These are phyloP conservation scores for Monosporascus sp. DNA, from an alignment of 2,329 filamentous ascomycete species.

Conservation along the genomic window DNA sequence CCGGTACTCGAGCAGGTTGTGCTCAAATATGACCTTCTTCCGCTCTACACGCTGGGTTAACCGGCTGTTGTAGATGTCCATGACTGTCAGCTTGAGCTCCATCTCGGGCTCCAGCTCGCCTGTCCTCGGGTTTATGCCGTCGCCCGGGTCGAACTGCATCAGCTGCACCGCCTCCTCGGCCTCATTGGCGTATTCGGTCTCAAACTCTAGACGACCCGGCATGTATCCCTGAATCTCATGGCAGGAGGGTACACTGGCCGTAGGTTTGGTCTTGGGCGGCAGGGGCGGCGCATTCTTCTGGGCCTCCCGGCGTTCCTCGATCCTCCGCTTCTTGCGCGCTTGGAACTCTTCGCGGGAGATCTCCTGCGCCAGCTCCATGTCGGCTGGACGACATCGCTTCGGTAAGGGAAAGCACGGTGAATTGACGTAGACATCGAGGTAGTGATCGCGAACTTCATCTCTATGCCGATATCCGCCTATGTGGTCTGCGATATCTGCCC, in stretches of 20 bases:
- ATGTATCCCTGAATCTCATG: slow-evolving; percentile 99
- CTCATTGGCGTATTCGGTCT: slow-evolving; percentile 96
- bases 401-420: slow-evolving; percentile 82
- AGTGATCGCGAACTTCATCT: slow-evolving; percentile 94
- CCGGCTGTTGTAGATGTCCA: slow-evolving; percentile 95
- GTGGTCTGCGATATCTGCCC: slow-evolving; percentile 97
- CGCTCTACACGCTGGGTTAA: slow-evolving; percentile 87
- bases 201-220: slow-evolving; percentile 94
- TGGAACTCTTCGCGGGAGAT: slow-evolving; percentile 92
- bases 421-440: slow-evolving; percentile 80
- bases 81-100: slow-evolving; percentile 94
- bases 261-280: slow-evolving; percentile 91
- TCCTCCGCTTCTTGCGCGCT: slow-evolving; percentile 82
- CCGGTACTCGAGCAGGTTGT: slow-evolving; percentile 86
- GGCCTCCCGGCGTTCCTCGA: slow-evolving; percentile 84
- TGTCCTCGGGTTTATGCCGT: slow-evolving; percentile 78
- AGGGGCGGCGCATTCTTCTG: slow-evolving; percentile 79
- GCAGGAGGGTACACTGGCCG: slow-evolving; percentile 88
- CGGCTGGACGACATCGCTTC: slow-evolving; percentile 75
- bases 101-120: slow-evolving; percentile 91
- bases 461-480: slow-evolving; percentile 93
- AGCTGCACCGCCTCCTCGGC: slow-evolving; percentile 97
- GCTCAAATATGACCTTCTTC: slow-evolving; percentile 96
- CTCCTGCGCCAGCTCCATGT: slow-evolving; percentile 71
- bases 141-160: slow-evolving; percentile 96